Percentiles rank a stretch among this genome's conserved stretches.
These are phyloP conservation scores for Prunus campanulata DNA, from an alignment of 306 rosid species.

Conservation along the genomic window DNA sequence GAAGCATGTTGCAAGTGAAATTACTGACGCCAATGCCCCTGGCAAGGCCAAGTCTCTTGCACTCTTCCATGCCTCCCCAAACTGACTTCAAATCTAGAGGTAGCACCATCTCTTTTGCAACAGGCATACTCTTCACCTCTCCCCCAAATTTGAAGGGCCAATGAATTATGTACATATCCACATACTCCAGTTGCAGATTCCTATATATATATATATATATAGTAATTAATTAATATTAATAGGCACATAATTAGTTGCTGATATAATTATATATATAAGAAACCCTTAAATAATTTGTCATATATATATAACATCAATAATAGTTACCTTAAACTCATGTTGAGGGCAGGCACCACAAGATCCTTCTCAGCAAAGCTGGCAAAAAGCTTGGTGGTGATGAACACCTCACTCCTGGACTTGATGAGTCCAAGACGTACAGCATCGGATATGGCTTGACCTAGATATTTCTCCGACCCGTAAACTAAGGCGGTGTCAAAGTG, in stretches of 20 bases:
- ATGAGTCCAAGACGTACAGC: constrained; percentile 37
- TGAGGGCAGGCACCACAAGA: constrained; percentile 47
- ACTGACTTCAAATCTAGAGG: constrained; percentile 58
- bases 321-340: background rate
- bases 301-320: no score
- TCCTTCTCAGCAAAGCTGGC: constrained; percentile 43
- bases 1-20: constrained; percentile 57
- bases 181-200: constrained; percentile 31
- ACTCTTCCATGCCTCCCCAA: constrained; percentile 72
- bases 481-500: constrained; percentile 37
- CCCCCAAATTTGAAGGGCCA: constrained; percentile 19
- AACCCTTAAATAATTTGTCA: no score
- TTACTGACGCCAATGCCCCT: constrained; percentile 76
- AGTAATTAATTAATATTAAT: constrained; percentile 3
- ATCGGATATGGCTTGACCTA: constrained; percentile 32
- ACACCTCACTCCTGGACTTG: constrained; percentile 46
- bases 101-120: constrained; percentile 29
- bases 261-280: no score
- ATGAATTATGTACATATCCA: constrained; percentile 36
- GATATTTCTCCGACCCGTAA: constrained; percentile 27
- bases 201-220: constrained; percentile 16
- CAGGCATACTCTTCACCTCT: constrained; percentile 19
- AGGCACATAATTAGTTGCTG: no score
- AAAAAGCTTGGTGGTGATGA: constrained; percentile 66
- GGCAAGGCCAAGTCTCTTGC: constrained; percentile 62